These are phyloP conservation scores for Prunella vulgaris DNA, from an alignment of 257 asterid genomes.

Conservation along the genomic window DNA sequence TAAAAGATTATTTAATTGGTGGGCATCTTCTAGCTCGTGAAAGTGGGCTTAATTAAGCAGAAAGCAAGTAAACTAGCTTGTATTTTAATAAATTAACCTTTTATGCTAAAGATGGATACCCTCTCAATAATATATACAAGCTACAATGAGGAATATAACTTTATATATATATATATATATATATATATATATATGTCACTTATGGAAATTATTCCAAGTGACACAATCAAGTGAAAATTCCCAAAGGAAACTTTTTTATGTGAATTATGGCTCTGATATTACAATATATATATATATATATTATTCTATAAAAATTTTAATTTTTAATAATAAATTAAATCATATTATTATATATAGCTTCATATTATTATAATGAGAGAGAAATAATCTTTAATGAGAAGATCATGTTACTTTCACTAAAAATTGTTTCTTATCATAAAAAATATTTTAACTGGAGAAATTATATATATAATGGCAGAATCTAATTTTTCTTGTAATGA, in stretches of 20 bases:
- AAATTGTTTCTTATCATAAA: no score
- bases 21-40: slow-evolving; percentile 48
- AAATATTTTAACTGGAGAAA: no score
- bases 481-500: no score
- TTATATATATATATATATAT: no score
- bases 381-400: no score
- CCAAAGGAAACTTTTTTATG: not conserved
- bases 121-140: not conserved
- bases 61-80: slow-evolving; percentile 33
- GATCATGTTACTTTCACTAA: no score
- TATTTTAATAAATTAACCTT: slow-evolving; percentile 25
- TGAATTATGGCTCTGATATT: slow-evolving; percentile 1
- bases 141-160: slow-evolving; percentile 29
- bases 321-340: no score
- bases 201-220: not conserved
- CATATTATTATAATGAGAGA: no score
- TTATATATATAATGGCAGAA: no score
- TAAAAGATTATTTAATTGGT: slow-evolving; percentile 32
- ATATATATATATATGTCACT: not conserved
- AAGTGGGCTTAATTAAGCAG: slow-evolving; percentile 30
- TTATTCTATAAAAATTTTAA: no score
- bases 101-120: slow-evolving; percentile 39
- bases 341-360: no score
- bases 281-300: no score
- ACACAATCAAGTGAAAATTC: not conserved